These are phyloP conservation scores for Ophiocordyceps camponoti-saundersi DNA, from an alignment of 2,329 filamentous ascomycete genomes.

Conservation along the genomic window DNA sequence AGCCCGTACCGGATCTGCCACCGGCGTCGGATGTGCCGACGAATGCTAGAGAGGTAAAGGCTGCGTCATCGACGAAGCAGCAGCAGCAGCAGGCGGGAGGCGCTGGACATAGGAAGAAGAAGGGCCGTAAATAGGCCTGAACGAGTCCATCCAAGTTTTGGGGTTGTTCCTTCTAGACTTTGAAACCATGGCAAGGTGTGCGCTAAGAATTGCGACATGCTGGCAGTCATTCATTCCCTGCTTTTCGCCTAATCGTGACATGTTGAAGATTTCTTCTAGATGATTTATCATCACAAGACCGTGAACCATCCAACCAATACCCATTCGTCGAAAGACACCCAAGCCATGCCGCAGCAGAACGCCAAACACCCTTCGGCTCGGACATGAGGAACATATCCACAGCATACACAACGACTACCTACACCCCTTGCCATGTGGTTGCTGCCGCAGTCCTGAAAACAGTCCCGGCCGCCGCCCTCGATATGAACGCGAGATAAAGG, in stretches of 20 bases:
- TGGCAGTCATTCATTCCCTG: neutral
- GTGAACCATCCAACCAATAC: constrained; percentile 5
- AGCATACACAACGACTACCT: neutral
- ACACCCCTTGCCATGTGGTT: neutral
- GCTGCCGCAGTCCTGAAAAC: neutral
- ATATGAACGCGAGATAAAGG: neutral
- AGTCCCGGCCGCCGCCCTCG: neutral
- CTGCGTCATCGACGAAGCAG: constrained; percentile 10
- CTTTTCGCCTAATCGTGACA: neutral
- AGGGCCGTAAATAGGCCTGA: constrained; percentile 44
- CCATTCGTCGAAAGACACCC: neutral
- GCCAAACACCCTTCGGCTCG: neutral
- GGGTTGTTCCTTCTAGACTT: neutral
- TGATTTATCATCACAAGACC: constrained; percentile 2
- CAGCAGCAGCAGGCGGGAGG: constrained; percentile 14
- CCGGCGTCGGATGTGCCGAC: constrained; percentile 2
- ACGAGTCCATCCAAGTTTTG: neutral
- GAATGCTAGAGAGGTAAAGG: constrained; percentile 9
- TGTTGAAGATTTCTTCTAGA: neutral
- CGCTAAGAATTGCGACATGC: neutral
- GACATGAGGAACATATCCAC: neutral
- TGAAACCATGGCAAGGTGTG: neutral
- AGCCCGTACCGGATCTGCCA: constrained; percentile 22
- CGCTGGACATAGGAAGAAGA: constrained; percentile 50
- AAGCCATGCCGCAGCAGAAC: constrained; percentile 1